Conservation (phyloP, 495 filamentous ascomycete genomes). For the Penicilliopsis zonata region DNA sequence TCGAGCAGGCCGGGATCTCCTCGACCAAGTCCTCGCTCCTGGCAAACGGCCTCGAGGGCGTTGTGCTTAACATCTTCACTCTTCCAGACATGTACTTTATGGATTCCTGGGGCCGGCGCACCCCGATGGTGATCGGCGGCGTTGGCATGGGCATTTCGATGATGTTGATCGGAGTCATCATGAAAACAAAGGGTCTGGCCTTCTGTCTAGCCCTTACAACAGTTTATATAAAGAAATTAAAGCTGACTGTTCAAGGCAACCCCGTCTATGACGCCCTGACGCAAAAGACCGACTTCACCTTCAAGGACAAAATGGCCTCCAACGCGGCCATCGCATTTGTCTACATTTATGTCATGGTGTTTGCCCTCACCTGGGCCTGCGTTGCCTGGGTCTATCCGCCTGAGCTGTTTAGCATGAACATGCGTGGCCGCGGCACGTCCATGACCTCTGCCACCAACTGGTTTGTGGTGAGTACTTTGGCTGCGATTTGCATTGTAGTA, state of each 20-base stretch:
- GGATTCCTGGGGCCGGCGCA: slow-evolving; percentile 14
- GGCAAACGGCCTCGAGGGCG: slow-evolving; percentile 14
- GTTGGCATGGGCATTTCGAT: slow-evolving; percentile 14
- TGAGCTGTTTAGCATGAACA: slow-evolving; percentile 9
- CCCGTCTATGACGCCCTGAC: slow-evolving; percentile 13
- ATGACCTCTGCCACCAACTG: slow-evolving; percentile 12
- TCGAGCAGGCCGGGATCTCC: slow-evolving; percentile 13
- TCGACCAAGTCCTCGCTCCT: slow-evolving; percentile 10
- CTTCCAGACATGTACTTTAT: slow-evolving; percentile 14
- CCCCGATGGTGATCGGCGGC: slow-evolving; percentile 14
- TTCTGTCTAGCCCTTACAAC: neutral
- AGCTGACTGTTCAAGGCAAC: slow-evolving; percentile 5
- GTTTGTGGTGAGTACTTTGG: slow-evolving; percentile 10
- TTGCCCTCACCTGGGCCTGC: slow-evolving; percentile 11
- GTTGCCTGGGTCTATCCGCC: slow-evolving; percentile 12
- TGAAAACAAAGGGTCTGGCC: slow-evolving; percentile 13
- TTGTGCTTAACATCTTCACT: slow-evolving; percentile 14
- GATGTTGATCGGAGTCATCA: slow-evolving; percentile 16
- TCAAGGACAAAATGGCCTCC: slow-evolving; percentile 5
- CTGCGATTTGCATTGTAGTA: neutral
- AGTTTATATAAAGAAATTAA: neutral
- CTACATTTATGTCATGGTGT: slow-evolving; percentile 10
- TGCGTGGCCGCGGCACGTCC: slow-evolving; percentile 10
- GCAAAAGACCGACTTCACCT: slow-evolving; percentile 14
- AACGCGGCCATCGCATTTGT: slow-evolving; percentile 13